Evolutionary conservation across 1,284 basidiomycete genomes (phyloP).

Genomic region (Apiotrichum laibachii): DNA sequence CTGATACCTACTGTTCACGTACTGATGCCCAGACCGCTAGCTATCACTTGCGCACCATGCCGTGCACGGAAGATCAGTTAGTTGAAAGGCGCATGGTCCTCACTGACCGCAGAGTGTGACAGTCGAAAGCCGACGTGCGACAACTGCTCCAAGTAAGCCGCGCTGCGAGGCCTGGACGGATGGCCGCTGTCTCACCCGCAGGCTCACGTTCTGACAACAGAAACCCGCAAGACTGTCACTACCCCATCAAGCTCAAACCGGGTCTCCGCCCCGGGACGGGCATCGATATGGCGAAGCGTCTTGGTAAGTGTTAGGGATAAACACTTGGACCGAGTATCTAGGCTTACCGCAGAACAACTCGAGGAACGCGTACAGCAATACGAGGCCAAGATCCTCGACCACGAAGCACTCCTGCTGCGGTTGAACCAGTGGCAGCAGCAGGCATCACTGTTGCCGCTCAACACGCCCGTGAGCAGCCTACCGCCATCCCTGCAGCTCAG

Average conservation of each 20-base stretch:
- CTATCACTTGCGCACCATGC: conserved; percentile 24
- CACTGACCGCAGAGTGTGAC: conserved; percentile 39
- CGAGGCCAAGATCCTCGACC: conserved; percentile 34
- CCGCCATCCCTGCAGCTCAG: not conserved
- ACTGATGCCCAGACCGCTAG: conserved; percentile 12
- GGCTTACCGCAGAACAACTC: conserved; percentile 29
- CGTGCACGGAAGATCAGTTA: conserved; percentile 23
- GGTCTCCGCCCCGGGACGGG: conserved; percentile 50
- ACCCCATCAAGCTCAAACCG: conserved; percentile 49
- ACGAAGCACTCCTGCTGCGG: conserved; percentile 34
- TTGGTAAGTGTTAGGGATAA: conserved; percentile 37
- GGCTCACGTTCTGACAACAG: conserved; percentile 18
- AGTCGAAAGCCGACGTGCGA: conserved; percentile 47
- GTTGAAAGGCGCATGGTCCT: not conserved
- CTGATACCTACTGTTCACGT: not conserved
- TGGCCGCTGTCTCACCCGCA: too few species aligned
- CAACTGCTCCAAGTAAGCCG: conserved; percentile 45
- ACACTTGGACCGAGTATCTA: not conserved
- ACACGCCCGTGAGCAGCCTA: conserved; percentile 2
- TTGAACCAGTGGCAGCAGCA: conserved; percentile 16
- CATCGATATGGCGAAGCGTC: conserved; percentile 42
- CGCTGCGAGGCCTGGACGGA: not conserved
- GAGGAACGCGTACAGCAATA: conserved; percentile 38
- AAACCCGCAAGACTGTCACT: conserved; percentile 42
- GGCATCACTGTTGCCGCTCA: not conserved